phyloP scores from a whole-genome alignment of 768 basidiomycete genomes.

The Neoboletus magnificus region DNA sequence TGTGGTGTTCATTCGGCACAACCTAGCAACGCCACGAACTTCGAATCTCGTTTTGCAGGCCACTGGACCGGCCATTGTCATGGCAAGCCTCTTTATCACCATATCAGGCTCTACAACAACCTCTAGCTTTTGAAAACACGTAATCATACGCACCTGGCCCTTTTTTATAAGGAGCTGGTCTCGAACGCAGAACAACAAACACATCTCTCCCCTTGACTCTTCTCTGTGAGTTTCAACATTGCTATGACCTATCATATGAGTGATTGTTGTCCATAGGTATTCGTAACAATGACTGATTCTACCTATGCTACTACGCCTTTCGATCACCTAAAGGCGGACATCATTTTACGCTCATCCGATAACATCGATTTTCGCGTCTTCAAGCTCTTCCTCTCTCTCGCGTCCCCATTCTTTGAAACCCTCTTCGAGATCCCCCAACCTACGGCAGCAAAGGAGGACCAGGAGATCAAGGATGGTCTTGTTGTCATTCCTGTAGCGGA shows the following conservation, averaged over 20 bases:
- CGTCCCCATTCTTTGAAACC: neutral
- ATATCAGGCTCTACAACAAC: neutral
- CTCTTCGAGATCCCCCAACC: neutral
- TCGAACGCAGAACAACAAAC: neutral
- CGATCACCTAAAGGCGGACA: slow-evolving; percentile 6
- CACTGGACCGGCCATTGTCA: neutral
- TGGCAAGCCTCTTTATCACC: neutral
- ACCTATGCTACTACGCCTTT: slow-evolving; percentile 15
- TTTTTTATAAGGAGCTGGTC: neutral
- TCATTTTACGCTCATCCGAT: neutral
- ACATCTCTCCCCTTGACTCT: neutral
- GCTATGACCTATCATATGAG: neutral
- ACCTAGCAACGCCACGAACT: neutral
- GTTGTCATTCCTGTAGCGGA: neutral
- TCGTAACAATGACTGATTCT: neutral
- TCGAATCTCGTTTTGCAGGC: too few species aligned
- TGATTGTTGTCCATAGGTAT: neutral
- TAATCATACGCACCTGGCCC: neutral
- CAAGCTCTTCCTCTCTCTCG: neutral
- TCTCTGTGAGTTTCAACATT: neutral
- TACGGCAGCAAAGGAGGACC: neutral
- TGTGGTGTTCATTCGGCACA: neutral
- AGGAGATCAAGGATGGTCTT: neutral
- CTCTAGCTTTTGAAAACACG: neutral
- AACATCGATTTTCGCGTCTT: neutral